These are phyloP conservation scores for Megacollybia marginata DNA, from an alignment of 768 basidiomycete genomes.

Conservation along the genomic window DNA sequence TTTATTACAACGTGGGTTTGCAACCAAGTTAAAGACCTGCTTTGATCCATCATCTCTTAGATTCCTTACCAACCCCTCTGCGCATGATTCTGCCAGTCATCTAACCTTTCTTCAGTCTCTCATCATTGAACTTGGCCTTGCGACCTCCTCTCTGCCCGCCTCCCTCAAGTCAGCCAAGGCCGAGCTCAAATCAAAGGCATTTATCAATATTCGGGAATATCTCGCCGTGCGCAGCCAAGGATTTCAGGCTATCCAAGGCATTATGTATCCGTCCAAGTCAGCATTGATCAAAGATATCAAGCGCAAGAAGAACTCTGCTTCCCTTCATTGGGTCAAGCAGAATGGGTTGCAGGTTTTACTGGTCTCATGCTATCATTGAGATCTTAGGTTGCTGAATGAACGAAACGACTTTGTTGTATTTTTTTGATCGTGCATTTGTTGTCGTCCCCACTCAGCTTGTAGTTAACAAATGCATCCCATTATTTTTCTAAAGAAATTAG, in stretches of 20 bases:
- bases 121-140: conserved; percentile 70
- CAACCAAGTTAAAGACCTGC: background rate
- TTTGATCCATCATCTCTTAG: conserved; percentile 18
- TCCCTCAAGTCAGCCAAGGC: conserved; percentile 63
- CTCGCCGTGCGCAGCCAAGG: conserved; percentile 59
- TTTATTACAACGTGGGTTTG: conserved; percentile 56
- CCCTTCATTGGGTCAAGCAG: conserved; percentile 37
- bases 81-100: conserved; percentile 33
- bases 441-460: too few species aligned
- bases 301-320: conserved; percentile 23
- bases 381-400: background rate
- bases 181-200: conserved; percentile 56
- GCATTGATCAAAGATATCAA: conserved; percentile 56
- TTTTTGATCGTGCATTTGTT: background rate
- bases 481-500: too few species aligned
- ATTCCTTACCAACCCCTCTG: conserved; percentile 45
- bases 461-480: too few species aligned
- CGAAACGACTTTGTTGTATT: background rate
- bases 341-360: conserved; percentile 30
- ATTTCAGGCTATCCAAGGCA: conserved; percentile 47
- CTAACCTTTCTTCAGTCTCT: conserved; percentile 66
- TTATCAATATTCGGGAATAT: conserved; percentile 71
- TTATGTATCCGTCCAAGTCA: conserved; percentile 54
- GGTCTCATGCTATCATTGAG: conserved; percentile 39
- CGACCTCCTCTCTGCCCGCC: conserved; percentile 42